Base-by-base conservation (phyloP, 2,329 filamentous ascomycete species). In the Cladosporium sp. region DNA sequence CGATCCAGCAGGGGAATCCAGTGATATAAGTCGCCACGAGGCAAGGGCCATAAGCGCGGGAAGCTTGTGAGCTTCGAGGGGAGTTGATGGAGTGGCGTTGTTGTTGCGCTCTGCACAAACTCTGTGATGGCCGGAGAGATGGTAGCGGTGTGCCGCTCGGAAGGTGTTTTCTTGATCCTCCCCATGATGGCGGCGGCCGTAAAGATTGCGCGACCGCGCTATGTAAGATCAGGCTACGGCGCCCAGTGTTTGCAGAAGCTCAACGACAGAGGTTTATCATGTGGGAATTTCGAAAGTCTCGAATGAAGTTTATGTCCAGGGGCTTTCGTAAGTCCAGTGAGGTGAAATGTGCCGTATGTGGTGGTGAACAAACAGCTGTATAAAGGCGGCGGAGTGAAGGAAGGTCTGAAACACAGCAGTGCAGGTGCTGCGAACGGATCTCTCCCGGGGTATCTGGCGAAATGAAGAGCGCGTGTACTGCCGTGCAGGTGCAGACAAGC, bases 1-100 rank as follows among this genome's bases (percentile, higher is more conserved):
- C 90, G 85, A 69, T 99, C 95, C 54, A 99, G 74, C 19, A 96
- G 80, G 22, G 88, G 85, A 59, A 99, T 96, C 95, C 95, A 99
- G 76, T 99, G 92, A 68, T 97, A 97, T 24, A 97, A 76, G 68
- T 99, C 93, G 54, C 93, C 95, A 68, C 92, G 83, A 34, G 92
- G 92, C 64, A 97, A 95, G 2, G 91, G 90, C 93, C 93, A 99
- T 79, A 85, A 79, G 57, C 85, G 84, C 52, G 92, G 90, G 67
- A 97, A 97, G 50, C 80, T 81, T 61, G 79, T 78, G 58, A 99
- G 85, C 59, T 86, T 82, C 61, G 81, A 74, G 59, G 89, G 88
- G 58, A 99, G 79, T 66, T 88, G 81, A 62, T 86, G 84, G 62
- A 96, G 74, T 42, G 89, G 81, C 58, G 80, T 77, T 52, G 79